Evolutionary conservation across 768 basidiomycete genomes (phyloP), one percentile per base, ranked within the genome.

Genomic region (Xerocomellus dryophilus): DNA sequence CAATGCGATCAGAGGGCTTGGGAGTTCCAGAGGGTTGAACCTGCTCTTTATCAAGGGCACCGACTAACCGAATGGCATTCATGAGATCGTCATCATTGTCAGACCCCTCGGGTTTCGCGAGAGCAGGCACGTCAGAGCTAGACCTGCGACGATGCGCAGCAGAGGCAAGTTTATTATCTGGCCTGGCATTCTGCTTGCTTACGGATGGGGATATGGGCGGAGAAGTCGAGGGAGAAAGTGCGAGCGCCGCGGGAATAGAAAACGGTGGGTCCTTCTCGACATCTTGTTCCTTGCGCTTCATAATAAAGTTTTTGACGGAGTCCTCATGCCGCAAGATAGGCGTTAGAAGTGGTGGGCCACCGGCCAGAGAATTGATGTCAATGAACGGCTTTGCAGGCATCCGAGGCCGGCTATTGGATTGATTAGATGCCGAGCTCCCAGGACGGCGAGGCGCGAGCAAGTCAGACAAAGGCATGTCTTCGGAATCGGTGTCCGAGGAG

Each of bases 401-500:
- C n/a, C 74, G 69, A 38, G 61, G 60, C 12, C 69, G 61, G 34
- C 48, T 52, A 40, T 47, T 57, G 23, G 68, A 70, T 21, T 29
- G 46, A 47, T 69, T 66, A 18, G 78, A 78, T 11, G 73, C 65
- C 2, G 85, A 76, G 58, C 84, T 87, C 17, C 85, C 86, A 15
- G 88, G 87, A 34, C 89, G 78, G 44, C 75, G 78, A 11, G 88
- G 87, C 0, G 75, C 74, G 7, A 87, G 71, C 34, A 89, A 74
- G 2, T 73, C 76, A 1, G 85, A 83, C 34, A 92, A 75, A 12
- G 88, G 89, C 2, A 82, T 79, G 59, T 84, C 75, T n/a, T 76
- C 76, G 48, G 81, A 82, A 23, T 78, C 80, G 32, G 75, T 75
- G 53, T 76, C 66, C 11, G 68, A 66, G 18, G 69, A 66, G 14